Evolutionary conservation across 2,329 filamentous ascomycete species (phyloP), one percentile per base, ranked within the genome.

Genomic region (Spiromastix sp.): DNA sequence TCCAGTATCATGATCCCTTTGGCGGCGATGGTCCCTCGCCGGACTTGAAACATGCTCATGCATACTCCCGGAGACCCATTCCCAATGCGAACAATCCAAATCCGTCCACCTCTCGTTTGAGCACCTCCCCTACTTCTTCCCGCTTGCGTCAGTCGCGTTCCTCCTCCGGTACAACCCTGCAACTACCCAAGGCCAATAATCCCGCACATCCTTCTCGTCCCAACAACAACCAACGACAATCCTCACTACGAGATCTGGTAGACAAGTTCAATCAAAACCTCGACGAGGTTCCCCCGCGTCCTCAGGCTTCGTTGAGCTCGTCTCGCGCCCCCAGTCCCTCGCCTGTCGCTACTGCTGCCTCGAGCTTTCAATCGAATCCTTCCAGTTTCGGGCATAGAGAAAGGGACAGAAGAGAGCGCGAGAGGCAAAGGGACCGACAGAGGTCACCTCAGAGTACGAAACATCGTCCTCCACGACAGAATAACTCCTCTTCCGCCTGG

Each of bases 221-320:
- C 20, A 6, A 22, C 11, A 32, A 32, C 30, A 36, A 30, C 24
- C 60, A 46, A 43, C 59, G 62, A 45, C 71, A 80, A 45, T 68
- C 77, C n/a, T 87, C 80, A 41, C 81, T 91, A 47, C 85, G 80
- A 60, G 83, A 91, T 52, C 67, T 91, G 42, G 78, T 83, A 49
- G 84, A 79, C 57, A 78, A 74, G 36, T 91, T 89, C 60, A 82
- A 89, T 56, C 75, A 79, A 51, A 76, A 69, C 46, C 64, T 50
- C 21, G 64, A 67, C 42, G 57, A 63, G 41, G 48, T 61, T 32
- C 60, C 57, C 16, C 65, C 64, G 4, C 39, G 64, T 10, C 65
- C 64, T 6, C 50, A 50, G 16, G 45, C 51, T 18, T 48, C 60
- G 2, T 48, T 49, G 18, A 44, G 51, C n/a, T 43, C 49, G n/a